A percentile compares a stretch with the other conserved stretches of the same genome.
phyloP scores from a whole-genome alignment of 352 stramenopile species.

The Phytophthora podocarpi region DNA sequence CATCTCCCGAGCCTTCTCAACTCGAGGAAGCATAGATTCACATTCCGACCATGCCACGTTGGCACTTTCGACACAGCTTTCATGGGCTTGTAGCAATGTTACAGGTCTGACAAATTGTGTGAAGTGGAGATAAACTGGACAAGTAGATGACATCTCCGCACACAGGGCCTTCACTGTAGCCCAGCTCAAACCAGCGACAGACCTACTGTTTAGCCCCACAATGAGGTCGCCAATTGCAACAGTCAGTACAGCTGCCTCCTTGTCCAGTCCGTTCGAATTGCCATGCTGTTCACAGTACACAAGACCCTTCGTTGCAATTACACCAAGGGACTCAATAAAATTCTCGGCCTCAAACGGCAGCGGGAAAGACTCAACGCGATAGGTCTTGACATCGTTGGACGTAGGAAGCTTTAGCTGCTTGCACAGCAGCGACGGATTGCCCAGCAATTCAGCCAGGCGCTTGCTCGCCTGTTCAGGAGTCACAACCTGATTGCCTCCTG shows the following conservation, averaged over 20 bases:
- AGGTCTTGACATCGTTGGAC: conserved; percentile 41
- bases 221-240: conserved; percentile 56
- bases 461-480: conserved; percentile 18
- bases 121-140: conserved; percentile 64
- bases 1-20: conserved; percentile 53
- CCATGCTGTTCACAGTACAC: conserved; percentile 38
- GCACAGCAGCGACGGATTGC: conserved; percentile 30
- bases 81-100: conserved; percentile 56
- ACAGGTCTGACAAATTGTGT: conserved; percentile 20
- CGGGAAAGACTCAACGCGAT: conserved; percentile 37
- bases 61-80: conserved; percentile 57
- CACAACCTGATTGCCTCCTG: neutral
- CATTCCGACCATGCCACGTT: conserved; percentile 76
- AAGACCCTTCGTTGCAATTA: conserved; percentile 45
- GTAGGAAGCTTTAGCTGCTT: conserved; percentile 30
- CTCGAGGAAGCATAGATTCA: conserved; percentile 46
- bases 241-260: conserved; percentile 4
- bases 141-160: conserved; percentile 31
- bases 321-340: conserved; percentile 39
- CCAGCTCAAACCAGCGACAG: conserved; percentile 53
- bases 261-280: conserved; percentile 2
- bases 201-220: conserved; percentile 67
- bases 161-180: conserved; percentile 46
- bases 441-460: conserved; percentile 30
- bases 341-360: conserved; percentile 50